Base-by-base conservation (phyloP, 2,329 filamentous ascomycete genomes). In the Trichophyton equinum region DNA sequence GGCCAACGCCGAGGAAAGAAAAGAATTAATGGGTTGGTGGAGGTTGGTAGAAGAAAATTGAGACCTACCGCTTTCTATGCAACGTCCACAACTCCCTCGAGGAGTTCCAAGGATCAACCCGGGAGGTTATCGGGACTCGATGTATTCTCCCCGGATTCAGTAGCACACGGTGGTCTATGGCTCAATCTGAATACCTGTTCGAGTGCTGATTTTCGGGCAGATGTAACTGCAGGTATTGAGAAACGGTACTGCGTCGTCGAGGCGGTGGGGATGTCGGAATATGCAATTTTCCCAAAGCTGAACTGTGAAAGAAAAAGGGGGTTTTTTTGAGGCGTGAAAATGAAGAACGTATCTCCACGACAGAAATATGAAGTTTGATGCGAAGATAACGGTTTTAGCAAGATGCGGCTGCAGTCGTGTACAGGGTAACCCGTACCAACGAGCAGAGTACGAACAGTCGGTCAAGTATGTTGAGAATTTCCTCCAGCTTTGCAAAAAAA, bases 41-140 rank as follows among this genome's bases (percentile, higher is more conserved):
- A 27, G 13, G 51, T 15, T 18, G 13, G 27, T 8, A 36, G 51
- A 18, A 36, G 30, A 38, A 33, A 55, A 55, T 27, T 30, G 51
- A 13, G 51, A 55, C 51, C 27, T 55, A 55, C 51, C 51, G 51
- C 51, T 55, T 36, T 36, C 15, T 55, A 33, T 55, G 51, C 51
- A 55, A 55, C 51, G 51, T 55, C 27, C 51, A 22, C 15, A 55
- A 30, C 51, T 55, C 51, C 4, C 51, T 55, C 51, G 30, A 27
- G 27, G 51, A 38, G 8, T 27, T 27, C n/a, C 27, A 36, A 55
- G 51, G 51, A 55, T 55, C 51, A 55, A 55, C 51, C 51, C 30
- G 15, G 51, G 51, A 53, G 49, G n/a, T 30, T 53, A 53, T 53
- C 49, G 49, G 49, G 13, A 30, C 22, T 53, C 13, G 22, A 25